These are phyloP conservation scores for Dictyostelium intermedium DNA, from an alignment of 78 protist genomes.

Conservation along the genomic window DNA sequence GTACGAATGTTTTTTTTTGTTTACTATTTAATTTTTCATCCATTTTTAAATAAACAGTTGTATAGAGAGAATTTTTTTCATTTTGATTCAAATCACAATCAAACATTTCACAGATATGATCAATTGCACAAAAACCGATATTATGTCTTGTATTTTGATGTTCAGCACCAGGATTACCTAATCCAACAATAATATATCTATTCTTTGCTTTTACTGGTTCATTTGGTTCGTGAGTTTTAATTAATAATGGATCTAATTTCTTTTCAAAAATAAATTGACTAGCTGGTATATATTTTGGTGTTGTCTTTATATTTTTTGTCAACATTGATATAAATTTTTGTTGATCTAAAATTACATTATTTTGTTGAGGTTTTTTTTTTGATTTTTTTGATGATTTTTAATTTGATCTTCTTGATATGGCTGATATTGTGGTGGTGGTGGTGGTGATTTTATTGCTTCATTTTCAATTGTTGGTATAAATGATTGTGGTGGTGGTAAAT, in stretches of 20 bases:
- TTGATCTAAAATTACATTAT: not conserved
- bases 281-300: constrained; percentile 7
- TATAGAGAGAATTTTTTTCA: not conserved
- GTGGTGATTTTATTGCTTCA: not conserved
- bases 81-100: not conserved
- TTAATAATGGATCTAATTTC: not conserved
- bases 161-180: constrained; percentile 78
- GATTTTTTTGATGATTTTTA: not conserved
- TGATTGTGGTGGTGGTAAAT: not conserved
- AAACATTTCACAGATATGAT: constrained; percentile 12
- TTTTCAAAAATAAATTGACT: constrained; percentile 1
- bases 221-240: not conserved
- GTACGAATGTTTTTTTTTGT: not conserved
- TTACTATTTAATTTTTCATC: constrained; percentile 19
- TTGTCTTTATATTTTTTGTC: not conserved
- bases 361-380: not conserved
- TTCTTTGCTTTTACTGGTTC: constrained; percentile 13
- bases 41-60: constrained; percentile 6
- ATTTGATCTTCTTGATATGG: not conserved
- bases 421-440: not conserved
- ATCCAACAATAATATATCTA: constrained; percentile 63
- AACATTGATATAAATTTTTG: not conserved
- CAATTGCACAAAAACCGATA: constrained; percentile 71
- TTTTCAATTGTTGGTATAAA: not conserved
- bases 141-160: constrained; percentile 67